Evolutionary conservation across 805 yeast genomes (phyloP), one percentile per base, ranked within the genome.

Genomic region (Candida hungchunana): DNA sequence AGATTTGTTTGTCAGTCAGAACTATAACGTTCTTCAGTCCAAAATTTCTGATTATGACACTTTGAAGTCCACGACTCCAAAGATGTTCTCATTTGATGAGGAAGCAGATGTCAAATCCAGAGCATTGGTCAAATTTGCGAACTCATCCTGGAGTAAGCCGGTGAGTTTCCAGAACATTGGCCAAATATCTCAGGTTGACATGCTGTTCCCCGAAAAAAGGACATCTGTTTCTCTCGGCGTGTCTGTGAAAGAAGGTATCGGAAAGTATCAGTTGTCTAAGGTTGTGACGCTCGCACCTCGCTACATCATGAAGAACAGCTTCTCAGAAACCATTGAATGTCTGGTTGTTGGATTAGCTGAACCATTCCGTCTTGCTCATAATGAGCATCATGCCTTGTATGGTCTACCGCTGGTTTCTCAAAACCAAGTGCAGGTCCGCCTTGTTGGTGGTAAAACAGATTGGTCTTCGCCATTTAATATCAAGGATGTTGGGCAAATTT

Each of bases 381-480:
- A 67, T 1, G 65, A 63, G 14, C 55, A 75, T 4, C 40, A 64
- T 1, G 88, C 95, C 0, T 56, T 86, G 14, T 83, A 82, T 53
- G 77, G 73, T 18, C 63, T 88, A 60, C 73, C 80, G 16, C 63
- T 77, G 15, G 58, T 66, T 3, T 66, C 69, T 1, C 65, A 69
- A 30, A 85, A 82, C 49, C 84, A 82, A 47, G 51, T 88, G 21
- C 59, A 72, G 47, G 46, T 84, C 15, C 74, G 81, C 34, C 77
- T 79, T 40, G 56, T 73, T 6, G 81, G 79, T 5, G 61, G 71
- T 6, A 66, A 70, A 7, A 63, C 79, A 2, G 66, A 71, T 20
- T 87, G 95, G 95, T 84, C 97, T 0, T 79, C 96, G 0, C 94
- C 97, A 2, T 87, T 94, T 55, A 70, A 72, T 14, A 75, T 93